phyloP scores from a whole-genome alignment of 2,329 filamentous ascomycete species.

The Aspergillus latus region DNA sequence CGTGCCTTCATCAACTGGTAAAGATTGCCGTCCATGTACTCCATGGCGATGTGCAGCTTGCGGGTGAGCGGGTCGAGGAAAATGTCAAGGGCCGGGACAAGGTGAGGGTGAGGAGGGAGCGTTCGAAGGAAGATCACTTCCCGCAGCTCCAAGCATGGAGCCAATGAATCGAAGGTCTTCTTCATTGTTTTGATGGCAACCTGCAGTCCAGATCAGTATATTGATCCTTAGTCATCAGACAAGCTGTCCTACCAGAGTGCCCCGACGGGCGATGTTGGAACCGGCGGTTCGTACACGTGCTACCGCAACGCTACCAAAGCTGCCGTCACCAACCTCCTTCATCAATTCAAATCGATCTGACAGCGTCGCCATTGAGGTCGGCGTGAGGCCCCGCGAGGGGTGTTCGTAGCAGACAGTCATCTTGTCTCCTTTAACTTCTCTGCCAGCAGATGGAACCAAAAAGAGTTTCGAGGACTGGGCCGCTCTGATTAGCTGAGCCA shows the following conservation, averaged over 20 bases:
- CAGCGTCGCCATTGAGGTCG: constrained; percentile 56
- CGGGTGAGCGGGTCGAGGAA: constrained; percentile 95
- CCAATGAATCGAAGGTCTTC: constrained; percentile 94
- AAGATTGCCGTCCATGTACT: constrained; percentile 99
- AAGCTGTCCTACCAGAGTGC: constrained; percentile 74
- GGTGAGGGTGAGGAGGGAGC: constrained; percentile 80
- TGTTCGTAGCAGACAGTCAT: constrained; percentile 79
- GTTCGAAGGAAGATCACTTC: constrained; percentile 96
- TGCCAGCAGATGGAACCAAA: constrained; percentile 42
- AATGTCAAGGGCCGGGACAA: constrained; percentile 97
- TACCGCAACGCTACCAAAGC: constrained; percentile 92
- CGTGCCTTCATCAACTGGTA: constrained; percentile 99
- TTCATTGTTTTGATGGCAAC: constrained; percentile 99
- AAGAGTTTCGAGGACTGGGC: constrained; percentile 23
- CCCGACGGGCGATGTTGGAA: constrained; percentile 80
- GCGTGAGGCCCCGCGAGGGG: constrained; percentile 60
- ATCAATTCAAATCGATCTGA: constrained; percentile 96
- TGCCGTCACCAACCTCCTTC: constrained; percentile 98
- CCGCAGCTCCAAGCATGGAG: constrained; percentile 85
- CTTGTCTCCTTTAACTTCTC: constrained; percentile 42
- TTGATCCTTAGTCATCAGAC: constrained; percentile 2
- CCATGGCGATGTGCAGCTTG: constrained; percentile 97
- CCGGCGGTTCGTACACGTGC: constrained; percentile 89
- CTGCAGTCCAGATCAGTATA: constrained; percentile 49
- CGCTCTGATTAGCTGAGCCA: constrained; percentile 9